Base-by-base conservation (phyloP, 2,329 filamentous ascomycete species). In the Sporothrix phasma region DNA sequence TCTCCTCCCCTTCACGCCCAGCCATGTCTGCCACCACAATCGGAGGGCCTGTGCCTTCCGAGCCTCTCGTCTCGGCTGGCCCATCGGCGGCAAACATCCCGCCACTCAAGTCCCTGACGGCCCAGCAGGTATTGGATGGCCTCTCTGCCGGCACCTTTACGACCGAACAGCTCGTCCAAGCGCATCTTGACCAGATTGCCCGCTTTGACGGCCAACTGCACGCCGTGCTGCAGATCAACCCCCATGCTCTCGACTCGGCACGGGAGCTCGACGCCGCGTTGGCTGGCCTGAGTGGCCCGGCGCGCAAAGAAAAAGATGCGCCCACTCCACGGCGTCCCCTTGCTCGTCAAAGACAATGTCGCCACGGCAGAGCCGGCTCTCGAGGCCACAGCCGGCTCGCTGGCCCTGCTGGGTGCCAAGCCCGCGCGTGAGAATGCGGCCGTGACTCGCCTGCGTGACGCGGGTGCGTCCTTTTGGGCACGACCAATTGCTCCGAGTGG, bases 331-430 rank as follows among this genome's bases (percentile, higher is more conserved):
- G 68, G 68, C 24, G 64, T 67, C 0, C 67, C 68, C 2, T 11
- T 67, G 43, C 43, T 68, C 6, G 10, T 68, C 63, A 89, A 89
- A 72, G 82, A 87, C 73, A 87, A 86, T 70, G 87, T 89, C 58
- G 85, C 81, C 15, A 88, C 85, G 0, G 71, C 74, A 2, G 85
- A 88, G 70, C 72, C 77, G 15, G 17, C 24, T 65, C 47, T 66
- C 2, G 64, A 67, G 3, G 88, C 83, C 67, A 85, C 75, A 0
- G 76, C 85, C 3, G 87, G 87, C 2, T 89, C 86, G 0, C 87
- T 80, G 66, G 81, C 84, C 1, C 76, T 90, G 0, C 69, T 85
- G 17, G 66, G 67, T 0, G 64, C 65, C 61, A 64, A 62, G 19
- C 65, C 67, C 1, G 45, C 31, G 0, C 61, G 62, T 1, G 62